Base-by-base conservation (phyloP, 1,139 yeast genomes). In the Pichia cactophila region DNA sequence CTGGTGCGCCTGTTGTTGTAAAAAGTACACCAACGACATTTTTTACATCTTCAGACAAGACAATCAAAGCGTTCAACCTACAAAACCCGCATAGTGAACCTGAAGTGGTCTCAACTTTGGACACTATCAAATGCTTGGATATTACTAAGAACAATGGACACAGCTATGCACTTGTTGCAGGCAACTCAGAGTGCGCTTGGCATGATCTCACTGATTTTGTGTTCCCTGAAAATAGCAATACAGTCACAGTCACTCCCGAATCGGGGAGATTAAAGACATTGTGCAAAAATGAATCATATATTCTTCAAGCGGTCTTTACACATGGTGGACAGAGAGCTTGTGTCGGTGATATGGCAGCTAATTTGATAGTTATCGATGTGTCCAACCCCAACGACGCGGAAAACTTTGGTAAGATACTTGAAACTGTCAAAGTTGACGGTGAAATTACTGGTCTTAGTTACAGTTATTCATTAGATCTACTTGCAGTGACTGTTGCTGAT, bases 331-430 rank as follows among this genome's bases (percentile, higher is more conserved):
- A 77, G 46, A 74, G 85, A 68, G 69, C 80, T 3, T 78, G 86
- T 1, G 75, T 82, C 49, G 92, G 88, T 31, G 94, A 96, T 48
- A 94, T 87, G 59, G 94, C 86, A 54, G 74, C 77, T 47, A 78
- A 80, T 53, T 70, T 86, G 49, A 71, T 73, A 10, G 60, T 87
- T 2, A 69, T 86, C 4, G 82, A 79, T 53, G 59, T 77, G 17
- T 48, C 54, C 5, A 45, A 48, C 23, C 43, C 44, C 4, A 29
- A 40, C 4, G 68, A 66, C n/a, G 72, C 73, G 41, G 17, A 42
- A 5, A 44, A 41, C 8, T 49, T 49, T 38, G 68, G 69, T 28
- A 62, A 68, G 2, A 52, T 54, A 7, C 37, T 56, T 14, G 57
- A 55, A 39, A 51, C 54, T 7, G 38, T 56, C 16, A 55, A 52